Base-by-base conservation (phyloP, 306 rosid genomes). In the Vigna trinervia region DNA sequence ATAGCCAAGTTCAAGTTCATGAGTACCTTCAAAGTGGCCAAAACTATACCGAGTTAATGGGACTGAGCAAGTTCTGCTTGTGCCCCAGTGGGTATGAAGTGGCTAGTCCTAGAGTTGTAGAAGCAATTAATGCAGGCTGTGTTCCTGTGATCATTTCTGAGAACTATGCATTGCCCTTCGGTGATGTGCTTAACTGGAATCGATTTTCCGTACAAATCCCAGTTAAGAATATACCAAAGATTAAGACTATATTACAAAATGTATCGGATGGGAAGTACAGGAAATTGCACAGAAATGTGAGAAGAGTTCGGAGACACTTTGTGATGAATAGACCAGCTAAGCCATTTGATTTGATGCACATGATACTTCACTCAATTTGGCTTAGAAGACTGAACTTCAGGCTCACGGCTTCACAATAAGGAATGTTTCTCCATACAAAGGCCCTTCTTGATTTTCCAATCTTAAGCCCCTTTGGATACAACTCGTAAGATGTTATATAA, bases 11-110 rank as follows among this genome's bases (percentile, higher is more conserved):
- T 56, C 90, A 81, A 58, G 98, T 93, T 47, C 84, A 91, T 46
- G 93, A 85, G 74, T 89, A 83, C 71, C 87, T 89, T 15, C 84
- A 83, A 2, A 83, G 75, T 72, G 85, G 81, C 2, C 79, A 46
- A 77, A 80, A 89, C 76, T 93, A 93, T 3, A 84, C 87, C 11
- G 51, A 80, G 69, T 28, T 82, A 69, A 93, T 93, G 89, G 92
- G 86, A 2, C 74, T 26, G 20, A 86, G 86, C 76, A 93, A 85
- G 87, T 93, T 84, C 63, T 93, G 97, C 54, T 80, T 93, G 79
- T 91, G 97, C 77, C 97, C 98, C 0, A 93, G 98, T 65, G 98
- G 96, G 9, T 81, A 74, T 45, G 98, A 91, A 84, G 96, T 91
- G 57, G 96, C 96, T 3, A 93, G 97, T 32, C 98, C 98, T 2